Percentiles rank a stretch among this genome's conserved stretches.
phyloP scores from a whole-genome alignment of 148 eudicot genomes.

The Fallopia convolvulus region DNA sequence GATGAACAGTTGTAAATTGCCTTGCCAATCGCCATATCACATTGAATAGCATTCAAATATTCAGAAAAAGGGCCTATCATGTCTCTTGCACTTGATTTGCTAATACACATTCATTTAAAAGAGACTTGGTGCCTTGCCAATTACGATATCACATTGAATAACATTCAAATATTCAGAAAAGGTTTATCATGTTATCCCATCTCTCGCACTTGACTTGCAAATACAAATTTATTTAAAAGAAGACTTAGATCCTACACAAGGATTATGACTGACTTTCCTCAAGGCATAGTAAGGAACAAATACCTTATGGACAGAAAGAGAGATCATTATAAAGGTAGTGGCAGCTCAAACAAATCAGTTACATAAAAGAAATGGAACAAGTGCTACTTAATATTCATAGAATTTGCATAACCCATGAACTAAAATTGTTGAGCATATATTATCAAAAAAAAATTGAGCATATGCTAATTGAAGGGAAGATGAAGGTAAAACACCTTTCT shows the following conservation, averaged over 20 bases:
- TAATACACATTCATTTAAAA: not conserved
- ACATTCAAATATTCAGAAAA: not conserved
- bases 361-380: not conserved
- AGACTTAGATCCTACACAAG: not conserved
- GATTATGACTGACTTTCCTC: not conserved
- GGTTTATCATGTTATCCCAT: not conserved
- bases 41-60: not conserved
- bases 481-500: constrained; percentile 45
- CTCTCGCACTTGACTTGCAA: not conserved
- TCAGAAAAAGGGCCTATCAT: not conserved
- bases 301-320: not conserved
- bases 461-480: constrained; percentile 3
- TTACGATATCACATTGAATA: not conserved
- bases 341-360: not conserved
- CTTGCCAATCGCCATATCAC: not conserved
- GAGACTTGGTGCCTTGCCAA: not conserved
- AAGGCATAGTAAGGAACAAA: not conserved
- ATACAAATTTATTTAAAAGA: not conserved
- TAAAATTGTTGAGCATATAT: not conserved
- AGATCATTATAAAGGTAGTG: not conserved
- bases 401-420: not conserved
- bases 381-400: not conserved
- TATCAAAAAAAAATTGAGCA: not conserved
- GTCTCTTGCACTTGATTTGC: not conserved
- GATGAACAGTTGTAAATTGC: not conserved